These are phyloP conservation scores for Eimeria zaria DNA, from an alignment of 169 alveolate genomes.

Conservation along the genomic window DNA sequence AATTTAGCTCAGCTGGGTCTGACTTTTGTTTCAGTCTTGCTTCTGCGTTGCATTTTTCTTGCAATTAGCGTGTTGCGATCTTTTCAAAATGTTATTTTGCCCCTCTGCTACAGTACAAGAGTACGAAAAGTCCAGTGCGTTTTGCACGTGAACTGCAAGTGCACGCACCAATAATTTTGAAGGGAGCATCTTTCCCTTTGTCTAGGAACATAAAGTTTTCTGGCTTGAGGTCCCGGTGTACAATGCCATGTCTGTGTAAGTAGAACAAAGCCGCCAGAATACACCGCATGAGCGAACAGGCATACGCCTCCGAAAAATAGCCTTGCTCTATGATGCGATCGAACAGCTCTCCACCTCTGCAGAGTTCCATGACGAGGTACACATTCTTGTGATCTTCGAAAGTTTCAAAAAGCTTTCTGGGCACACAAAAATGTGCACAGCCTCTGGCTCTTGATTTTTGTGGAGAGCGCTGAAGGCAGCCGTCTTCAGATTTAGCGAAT, in stretches of 20 bases:
- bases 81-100: not conserved
- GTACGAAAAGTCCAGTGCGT: not conserved
- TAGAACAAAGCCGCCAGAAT: slow-evolving; percentile 95
- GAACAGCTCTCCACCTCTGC: slow-evolving; percentile 97
- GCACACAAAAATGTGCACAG: not conserved
- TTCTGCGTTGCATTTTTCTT: not conserved
- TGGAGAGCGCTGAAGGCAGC: not conserved
- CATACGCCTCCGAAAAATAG: slow-evolving; percentile 94
- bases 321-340: slow-evolving; percentile 94
- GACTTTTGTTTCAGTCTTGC: not conserved
- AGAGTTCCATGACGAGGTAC: slow-evolving; percentile 93
- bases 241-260: slow-evolving; percentile 94
- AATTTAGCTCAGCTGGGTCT: not conserved
- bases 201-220: slow-evolving; percentile 93
- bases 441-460: not conserved
- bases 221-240: slow-evolving; percentile 96
- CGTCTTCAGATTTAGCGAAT: not conserved
- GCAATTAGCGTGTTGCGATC: not conserved
- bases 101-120: not conserved
- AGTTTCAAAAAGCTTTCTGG: slow-evolving; percentile 90
- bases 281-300: slow-evolving; percentile 96
- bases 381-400: slow-evolving; percentile 91
- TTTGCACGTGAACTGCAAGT: not conserved
- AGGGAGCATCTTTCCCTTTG: slow-evolving; percentile 88
- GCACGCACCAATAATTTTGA: slow-evolving; percentile 89